Base-by-base conservation (phyloP, 148 eudicot species). In the Euryodendron excelsum region DNA sequence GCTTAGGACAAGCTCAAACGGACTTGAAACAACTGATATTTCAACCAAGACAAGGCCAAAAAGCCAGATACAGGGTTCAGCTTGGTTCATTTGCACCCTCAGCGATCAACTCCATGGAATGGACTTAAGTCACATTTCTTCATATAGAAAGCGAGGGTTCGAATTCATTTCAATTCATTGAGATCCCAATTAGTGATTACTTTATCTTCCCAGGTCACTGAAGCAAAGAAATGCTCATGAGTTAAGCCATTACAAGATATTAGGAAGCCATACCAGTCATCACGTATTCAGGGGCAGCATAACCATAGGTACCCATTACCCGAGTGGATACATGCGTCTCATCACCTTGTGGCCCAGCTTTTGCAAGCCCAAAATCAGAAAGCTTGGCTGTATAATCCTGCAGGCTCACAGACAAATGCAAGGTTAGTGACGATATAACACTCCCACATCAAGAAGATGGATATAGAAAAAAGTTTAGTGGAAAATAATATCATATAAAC, bases 301-400 rank as follows among this genome's bases (percentile, higher is more conserved):
- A 94, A 77, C 98, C 98, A 79, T 94, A 94, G 72, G 98, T 94
- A 69, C 98, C 98, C 98, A 94, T 91, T 60, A 93, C 98, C 74
- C 98, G 89, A 82, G 98, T 93, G 30, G 98, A 93, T 71, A 93
- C 98, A 83, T 93, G 98, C 77, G 96, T 93, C 82, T 93, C 94
- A 72, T 93, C 98, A 71, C 98, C 98, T 82, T 93, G 98, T 48
- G 98, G 98, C 58, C 98, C 98, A 83, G 98, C 98, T 89, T 93
- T 93, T 66, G 98, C 98, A 82, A 93, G 98, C 80, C 98, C 98
- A 83, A 93, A 93, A 85, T 93, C 98, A 80, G 98, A 93, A 55
- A 93, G 89, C 85, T 93, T 93, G 34, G 98, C 91, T 63, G 93
- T 89, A 74, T 93, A 93, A 80, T 93, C 98, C 98, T 93, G 83